Conservation (phyloP, 2,329 filamentous ascomycete species). For the Samsoniella hepiali region DNA sequence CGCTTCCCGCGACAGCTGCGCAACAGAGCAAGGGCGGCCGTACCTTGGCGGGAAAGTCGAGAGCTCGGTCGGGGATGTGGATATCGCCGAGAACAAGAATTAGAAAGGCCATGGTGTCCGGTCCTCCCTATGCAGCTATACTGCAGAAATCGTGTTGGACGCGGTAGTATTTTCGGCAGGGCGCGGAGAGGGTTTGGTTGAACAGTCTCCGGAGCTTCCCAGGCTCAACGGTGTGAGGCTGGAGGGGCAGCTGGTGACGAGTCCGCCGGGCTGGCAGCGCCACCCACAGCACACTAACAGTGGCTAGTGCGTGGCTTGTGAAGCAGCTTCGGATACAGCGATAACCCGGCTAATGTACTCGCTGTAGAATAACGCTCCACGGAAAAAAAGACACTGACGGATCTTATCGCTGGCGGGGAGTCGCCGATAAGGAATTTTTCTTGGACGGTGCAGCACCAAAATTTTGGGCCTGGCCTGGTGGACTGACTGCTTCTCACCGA, state of each 20-base stretch:
- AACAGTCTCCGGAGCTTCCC: conserved; percentile 22
- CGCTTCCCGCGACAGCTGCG: not conserved
- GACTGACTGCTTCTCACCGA: not conserved
- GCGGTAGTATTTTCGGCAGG: conserved; percentile 20
- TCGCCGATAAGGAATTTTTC: conserved; percentile 27
- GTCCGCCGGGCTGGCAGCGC: conserved; percentile 7
- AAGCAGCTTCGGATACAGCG: conserved; percentile 30
- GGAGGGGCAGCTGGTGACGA: conserved; percentile 29
- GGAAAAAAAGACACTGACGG: not conserved
- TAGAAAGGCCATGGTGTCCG: conserved; percentile 69
- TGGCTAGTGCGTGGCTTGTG: conserved; percentile 12
- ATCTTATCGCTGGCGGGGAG: conserved; percentile 24
- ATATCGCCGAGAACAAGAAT: conserved; percentile 91
- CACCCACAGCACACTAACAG: not conserved
- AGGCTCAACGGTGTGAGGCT: conserved; percentile 23
- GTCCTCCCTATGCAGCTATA: conserved; percentile 29
- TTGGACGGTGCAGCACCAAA: conserved; percentile 17
- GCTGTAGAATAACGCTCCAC: not conserved
- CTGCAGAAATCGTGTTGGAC: conserved; percentile 13
- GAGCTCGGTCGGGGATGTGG: conserved; percentile 87
- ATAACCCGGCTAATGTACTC: conserved; percentile 24
- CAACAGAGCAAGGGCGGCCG: conserved; percentile 14
- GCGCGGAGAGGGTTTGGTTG: not conserved
- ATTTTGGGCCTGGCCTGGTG: conserved; percentile 10
- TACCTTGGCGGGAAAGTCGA: conserved; percentile 89